A percentile compares a stretch with the other conserved stretches of the same genome.
phyloP scores from a whole-genome alignment of 1,284 basidiomycete species.

The Phenoliferia sp. region DNA sequence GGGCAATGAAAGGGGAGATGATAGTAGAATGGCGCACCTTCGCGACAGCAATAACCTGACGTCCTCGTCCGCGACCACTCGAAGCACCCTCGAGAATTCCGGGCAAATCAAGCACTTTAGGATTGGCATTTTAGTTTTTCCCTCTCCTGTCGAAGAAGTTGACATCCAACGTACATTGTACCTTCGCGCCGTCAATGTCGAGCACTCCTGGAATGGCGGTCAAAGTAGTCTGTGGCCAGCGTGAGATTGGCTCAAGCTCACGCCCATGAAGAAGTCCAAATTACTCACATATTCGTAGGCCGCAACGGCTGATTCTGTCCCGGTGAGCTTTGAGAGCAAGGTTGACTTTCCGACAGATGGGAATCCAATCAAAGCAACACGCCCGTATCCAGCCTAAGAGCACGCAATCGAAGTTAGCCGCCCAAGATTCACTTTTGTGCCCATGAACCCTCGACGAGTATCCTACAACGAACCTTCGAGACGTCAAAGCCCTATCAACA shows the following conservation, averaged over 20 bases:
- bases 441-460: neutral
- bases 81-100: conserved; percentile 97
- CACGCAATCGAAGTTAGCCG: neutral
- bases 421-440: neutral
- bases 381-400: conserved; percentile 69
- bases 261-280: no score
- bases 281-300: conserved; percentile 78
- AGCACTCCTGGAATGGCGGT: conserved; percentile 88
- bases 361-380: conserved; percentile 56
- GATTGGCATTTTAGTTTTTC: neutral
- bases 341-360: conserved; percentile 61
- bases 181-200: conserved; percentile 85
- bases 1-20: neutral
- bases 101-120: conserved; percentile 77
- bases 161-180: conserved; percentile 54
- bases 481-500: conserved; percentile 48
- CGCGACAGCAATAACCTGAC: conserved; percentile 75
- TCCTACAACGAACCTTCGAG: conserved; percentile 53
- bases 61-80: conserved; percentile 84
- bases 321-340: conserved; percentile 82
- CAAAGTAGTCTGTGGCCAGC: conserved; percentile 32
- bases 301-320: conserved; percentile 81
- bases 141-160: conserved; percentile 6
- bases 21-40: conserved; percentile 51
- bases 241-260: no score